Conservation (phyloP, 768 basidiomycete genomes). For the Leccinum fibrillosum region DNA sequence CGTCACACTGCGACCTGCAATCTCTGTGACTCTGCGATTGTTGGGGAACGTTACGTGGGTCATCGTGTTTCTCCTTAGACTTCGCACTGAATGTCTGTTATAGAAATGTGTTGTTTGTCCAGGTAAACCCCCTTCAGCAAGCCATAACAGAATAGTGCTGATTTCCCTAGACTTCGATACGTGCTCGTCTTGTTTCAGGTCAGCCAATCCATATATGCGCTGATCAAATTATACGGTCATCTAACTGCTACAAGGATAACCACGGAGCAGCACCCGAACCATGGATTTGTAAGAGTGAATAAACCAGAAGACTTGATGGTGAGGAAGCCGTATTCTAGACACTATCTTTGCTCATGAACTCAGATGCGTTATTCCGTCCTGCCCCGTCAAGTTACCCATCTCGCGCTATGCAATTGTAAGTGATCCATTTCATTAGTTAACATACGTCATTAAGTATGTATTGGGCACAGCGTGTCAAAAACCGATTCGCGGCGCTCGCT, state of each 20-base stretch:
- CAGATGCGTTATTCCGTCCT: conserved; percentile 31
- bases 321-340: conserved; percentile 18
- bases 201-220: conserved; percentile 10
- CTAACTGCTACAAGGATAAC: conserved; percentile 48
- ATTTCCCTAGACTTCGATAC: conserved; percentile 63
- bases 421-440: not conserved
- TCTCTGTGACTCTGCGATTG: conserved; percentile 68
- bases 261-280: conserved; percentile 68
- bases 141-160: conserved; percentile 2
- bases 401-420: conserved; percentile 58
- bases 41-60: conserved; percentile 71
- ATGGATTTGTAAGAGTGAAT: conserved; percentile 65
- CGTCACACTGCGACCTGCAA: conserved; percentile 71
- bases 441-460: not conserved
- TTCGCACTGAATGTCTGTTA: conserved; percentile 1
- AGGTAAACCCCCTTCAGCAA: conserved; percentile 16
- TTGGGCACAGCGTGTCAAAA: conserved; percentile 39
- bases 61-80: not conserved
- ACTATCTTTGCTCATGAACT: not conserved
- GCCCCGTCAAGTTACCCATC: conserved; percentile 36
- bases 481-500: conserved; percentile 60
- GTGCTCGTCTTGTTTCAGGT: conserved; percentile 69
- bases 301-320: conserved; percentile 58
- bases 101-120: conserved; percentile 81
- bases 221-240: not conserved